Conservation (phyloP, 768 basidiomycete species). For the Podaxis sp. region DNA sequence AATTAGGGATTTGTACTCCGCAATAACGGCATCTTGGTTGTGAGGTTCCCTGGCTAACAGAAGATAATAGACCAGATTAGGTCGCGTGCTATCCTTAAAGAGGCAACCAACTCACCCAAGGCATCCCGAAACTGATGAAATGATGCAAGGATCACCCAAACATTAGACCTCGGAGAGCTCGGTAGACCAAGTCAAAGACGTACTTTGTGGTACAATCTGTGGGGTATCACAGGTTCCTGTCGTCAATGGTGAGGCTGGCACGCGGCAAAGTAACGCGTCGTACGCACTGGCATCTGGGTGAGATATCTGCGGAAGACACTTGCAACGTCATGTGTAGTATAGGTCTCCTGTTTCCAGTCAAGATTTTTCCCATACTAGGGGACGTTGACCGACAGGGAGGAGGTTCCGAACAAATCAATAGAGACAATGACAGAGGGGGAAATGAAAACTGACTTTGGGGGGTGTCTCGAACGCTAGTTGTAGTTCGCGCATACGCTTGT, state of each 20-base stretch:
- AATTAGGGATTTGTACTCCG: constrained; percentile 83
- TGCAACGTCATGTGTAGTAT: constrained; percentile 95
- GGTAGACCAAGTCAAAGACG: constrained; percentile 32
- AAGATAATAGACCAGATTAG: background rate
- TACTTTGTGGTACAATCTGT: constrained; percentile 85
- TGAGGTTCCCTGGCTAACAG: constrained; percentile 60
- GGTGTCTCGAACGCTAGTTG: constrained; percentile 89
- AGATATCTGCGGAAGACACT: constrained; percentile 95
- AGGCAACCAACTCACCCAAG: constrained; percentile 49
- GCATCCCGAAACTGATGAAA: constrained; percentile 71
- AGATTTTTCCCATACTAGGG: constrained; percentile 88
- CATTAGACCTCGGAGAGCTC: constrained; percentile 10
- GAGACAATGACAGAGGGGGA: constrained; percentile 2
- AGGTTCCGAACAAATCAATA: constrained; percentile 5
- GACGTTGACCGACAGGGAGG: constrained; percentile 5
- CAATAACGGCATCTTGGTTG: constrained; percentile 71
- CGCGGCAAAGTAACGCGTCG: constrained; percentile 7
- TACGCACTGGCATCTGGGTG: constrained; percentile 91
- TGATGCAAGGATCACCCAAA: constrained; percentile 13
- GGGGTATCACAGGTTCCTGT: constrained; percentile 94
- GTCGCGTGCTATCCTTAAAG: constrained; percentile 7
- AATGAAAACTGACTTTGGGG: constrained; percentile 60
- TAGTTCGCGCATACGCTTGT: constrained; percentile 92
- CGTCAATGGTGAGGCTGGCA: constrained; percentile 10
- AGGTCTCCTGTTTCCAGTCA: constrained; percentile 84